Percentiles rank a stretch among this genome's conserved stretches.
phyloP scores from a whole-genome alignment of 2,329 filamentous ascomycete species.

The Tothia fuscella region DNA sequence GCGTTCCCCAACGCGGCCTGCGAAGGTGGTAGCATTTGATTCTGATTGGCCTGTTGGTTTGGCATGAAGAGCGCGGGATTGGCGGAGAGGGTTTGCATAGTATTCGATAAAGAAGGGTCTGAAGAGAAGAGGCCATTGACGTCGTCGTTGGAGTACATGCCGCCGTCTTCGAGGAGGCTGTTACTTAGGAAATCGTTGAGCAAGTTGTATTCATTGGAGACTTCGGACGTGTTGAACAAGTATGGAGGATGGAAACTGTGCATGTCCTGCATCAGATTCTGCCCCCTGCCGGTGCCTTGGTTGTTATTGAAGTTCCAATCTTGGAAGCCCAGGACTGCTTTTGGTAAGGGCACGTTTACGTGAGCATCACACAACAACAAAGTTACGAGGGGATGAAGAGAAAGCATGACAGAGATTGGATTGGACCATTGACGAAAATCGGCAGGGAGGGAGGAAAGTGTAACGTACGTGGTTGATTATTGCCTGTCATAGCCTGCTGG shows the following conservation, averaged over 20 bases:
- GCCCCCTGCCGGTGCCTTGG: constrained; percentile 4
- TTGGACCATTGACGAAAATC: constrained; percentile 16
- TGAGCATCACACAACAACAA: constrained; percentile 13
- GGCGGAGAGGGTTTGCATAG: constrained; percentile 28
- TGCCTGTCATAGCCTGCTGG: constrained; percentile 47
- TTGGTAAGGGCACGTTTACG: constrained; percentile 12
- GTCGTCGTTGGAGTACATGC: constrained; percentile 30
- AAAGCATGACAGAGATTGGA: constrained; percentile 14
- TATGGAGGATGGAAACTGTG: constrained; percentile 74
- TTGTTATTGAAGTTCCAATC: constrained; percentile 63
- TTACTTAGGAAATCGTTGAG: constrained; percentile 94
- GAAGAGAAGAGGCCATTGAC: constrained; percentile 41
- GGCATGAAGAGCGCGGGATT: constrained; percentile 22
- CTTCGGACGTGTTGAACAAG: constrained; percentile 86
- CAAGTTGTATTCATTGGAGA: constrained; percentile 92
- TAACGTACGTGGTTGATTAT: constrained; percentile 63
- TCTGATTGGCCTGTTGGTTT: constrained; percentile 10
- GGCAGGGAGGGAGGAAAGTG: constrained; percentile 14
- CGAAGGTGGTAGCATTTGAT: constrained; percentile 30
- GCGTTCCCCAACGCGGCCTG: constrained; percentile 38
- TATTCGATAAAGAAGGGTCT: constrained; percentile 42
- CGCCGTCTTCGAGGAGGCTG: constrained; percentile 65
- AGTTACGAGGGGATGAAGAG: constrained; percentile 14
- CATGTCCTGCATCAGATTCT: constrained; percentile 72
- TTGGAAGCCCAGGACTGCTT: constrained; percentile 52